Conservation (phyloP, 305 asterid species). For the Plantago rigida region DNA sequence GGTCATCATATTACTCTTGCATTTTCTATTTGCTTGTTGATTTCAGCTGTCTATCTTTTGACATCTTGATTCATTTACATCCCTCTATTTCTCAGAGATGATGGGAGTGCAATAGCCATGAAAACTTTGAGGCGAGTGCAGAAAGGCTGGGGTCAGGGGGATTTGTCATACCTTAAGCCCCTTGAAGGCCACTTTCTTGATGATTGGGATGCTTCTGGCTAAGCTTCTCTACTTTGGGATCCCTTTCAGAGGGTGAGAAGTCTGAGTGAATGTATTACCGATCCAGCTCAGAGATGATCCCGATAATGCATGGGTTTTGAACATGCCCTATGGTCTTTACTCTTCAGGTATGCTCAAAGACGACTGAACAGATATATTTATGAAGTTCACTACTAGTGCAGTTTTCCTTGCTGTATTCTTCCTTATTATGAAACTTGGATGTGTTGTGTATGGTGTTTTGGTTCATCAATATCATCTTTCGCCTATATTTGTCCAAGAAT, state of each 20-base stretch:
- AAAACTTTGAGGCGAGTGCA: conserved; percentile 73
- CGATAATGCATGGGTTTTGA: neutral
- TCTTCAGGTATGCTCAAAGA: conserved; percentile 18
- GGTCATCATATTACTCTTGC: conserved; percentile 8
- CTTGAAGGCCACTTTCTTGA: conserved; percentile 38
- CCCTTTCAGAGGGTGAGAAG: conserved; percentile 6
- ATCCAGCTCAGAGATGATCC: conserved; percentile 17
- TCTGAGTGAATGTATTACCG: conserved; percentile 23
- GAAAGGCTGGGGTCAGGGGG: conserved; percentile 80
- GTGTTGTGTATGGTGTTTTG: too few relatives aligned
- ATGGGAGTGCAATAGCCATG: conserved; percentile 66
- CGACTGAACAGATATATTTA: neutral
- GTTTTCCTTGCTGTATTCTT: too few relatives aligned
- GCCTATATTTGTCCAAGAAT: too few relatives aligned
- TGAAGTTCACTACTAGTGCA: too few relatives aligned
- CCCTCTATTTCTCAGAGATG: conserved; percentile 49
- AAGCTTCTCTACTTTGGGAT: conserved; percentile 14
- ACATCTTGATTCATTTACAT: conserved; percentile 23
- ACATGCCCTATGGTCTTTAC: conserved; percentile 7
- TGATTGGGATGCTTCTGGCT: conserved; percentile 34
- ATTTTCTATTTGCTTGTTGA: neutral
- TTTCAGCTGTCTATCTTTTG: conserved; percentile 9
- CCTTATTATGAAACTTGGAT: too few relatives aligned
- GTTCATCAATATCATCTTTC: too few relatives aligned
- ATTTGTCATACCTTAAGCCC: conserved; percentile 31